Conservation (phyloP, 495 filamentous ascomycete species). For the Aspergillus sparsus region DNA sequence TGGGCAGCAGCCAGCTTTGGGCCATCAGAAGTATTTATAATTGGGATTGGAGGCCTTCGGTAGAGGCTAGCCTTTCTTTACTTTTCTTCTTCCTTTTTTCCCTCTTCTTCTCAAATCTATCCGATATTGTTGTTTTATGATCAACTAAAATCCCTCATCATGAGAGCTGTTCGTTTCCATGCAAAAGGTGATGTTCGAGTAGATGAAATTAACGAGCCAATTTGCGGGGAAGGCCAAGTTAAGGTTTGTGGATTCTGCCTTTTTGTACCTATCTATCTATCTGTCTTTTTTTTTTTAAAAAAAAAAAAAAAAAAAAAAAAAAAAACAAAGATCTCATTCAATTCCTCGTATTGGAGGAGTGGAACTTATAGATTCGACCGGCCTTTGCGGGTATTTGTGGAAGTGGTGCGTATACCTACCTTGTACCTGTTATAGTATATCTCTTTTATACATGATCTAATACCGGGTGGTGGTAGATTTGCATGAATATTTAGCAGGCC, state of each 20-base stretch:
- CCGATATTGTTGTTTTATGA: neutral
- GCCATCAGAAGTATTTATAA: constrained; percentile 4
- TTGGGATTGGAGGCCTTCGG: neutral
- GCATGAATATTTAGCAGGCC: constrained; percentile 61
- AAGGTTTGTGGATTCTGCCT: constrained; percentile 33
- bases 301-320: too few species aligned
- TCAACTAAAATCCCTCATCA: constrained; percentile 19
- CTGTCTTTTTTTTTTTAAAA: neutral
- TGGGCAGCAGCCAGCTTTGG: too few species aligned
- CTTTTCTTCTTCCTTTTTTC: too few species aligned
- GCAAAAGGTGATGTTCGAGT: constrained; percentile 43
- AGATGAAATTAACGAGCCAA: constrained; percentile 43
- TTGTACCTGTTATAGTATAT: neutral
- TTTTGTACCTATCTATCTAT: neutral
- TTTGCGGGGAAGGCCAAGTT: constrained; percentile 40
- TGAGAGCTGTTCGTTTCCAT: constrained; percentile 49
- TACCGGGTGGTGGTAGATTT: constrained; percentile 43
- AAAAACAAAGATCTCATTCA: too few species aligned
- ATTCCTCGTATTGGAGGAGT: too few species aligned
- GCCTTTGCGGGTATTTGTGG: constrained; percentile 42
- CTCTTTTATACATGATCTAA: neutral
- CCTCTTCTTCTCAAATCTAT: neutral
- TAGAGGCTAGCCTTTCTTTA: too few species aligned
- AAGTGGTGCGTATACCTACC: constrained; percentile 27
- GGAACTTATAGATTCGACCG: constrained; percentile 30